Base-by-base conservation (phyloP, 78 protist species). In the Dictyostelium capitatum region DNA sequence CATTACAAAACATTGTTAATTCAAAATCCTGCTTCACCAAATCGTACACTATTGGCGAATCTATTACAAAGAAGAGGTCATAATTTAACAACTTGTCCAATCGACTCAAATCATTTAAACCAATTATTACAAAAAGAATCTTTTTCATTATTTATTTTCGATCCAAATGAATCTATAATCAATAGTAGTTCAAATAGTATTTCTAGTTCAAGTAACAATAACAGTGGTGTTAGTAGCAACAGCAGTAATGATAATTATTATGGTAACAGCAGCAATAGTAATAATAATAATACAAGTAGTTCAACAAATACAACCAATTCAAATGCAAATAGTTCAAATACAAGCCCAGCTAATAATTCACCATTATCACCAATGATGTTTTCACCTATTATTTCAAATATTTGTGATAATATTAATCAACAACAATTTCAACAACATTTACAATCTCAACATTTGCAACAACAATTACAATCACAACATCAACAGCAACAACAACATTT, bases 111-210 rank as follows among this genome's bases (percentile, higher is more conserved):
- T 23, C n/a, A 20, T 1, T 19, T 87, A 4, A 20, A 7, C 12
- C 83, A 87, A 19, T 47, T 64, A 25, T 57, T 75, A 41, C 79
- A 59, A 56, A 20, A 87, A 50, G 93, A 77, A 25, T 46, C 28
- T 1, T 87, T 87, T 51, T 47, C 93, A 17, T 62, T 87, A 23
- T 74, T 87, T 43, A 87, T 87, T 37, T 74, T 67, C 19, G 93
- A 87, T 50, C 84, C 74, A 87, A 32, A 43, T 51, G 70, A 28
- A 32, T 11, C 30, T 19, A 10, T 72, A 59, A 43, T 37, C 32
- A 50, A n/a, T 67, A 64, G 17, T 83, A n/a, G 53, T 65, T 20
- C 37, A 23, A 17, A 32, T 41, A 51, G 73, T 37, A 75, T 30
- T 9, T 17, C 70, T 46, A 50, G 47, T 14, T 37, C 43, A 37